These are phyloP conservation scores for Apiotrichum montevideense DNA, from an alignment of 1,284 basidiomycete species.

Conservation along the genomic window DNA sequence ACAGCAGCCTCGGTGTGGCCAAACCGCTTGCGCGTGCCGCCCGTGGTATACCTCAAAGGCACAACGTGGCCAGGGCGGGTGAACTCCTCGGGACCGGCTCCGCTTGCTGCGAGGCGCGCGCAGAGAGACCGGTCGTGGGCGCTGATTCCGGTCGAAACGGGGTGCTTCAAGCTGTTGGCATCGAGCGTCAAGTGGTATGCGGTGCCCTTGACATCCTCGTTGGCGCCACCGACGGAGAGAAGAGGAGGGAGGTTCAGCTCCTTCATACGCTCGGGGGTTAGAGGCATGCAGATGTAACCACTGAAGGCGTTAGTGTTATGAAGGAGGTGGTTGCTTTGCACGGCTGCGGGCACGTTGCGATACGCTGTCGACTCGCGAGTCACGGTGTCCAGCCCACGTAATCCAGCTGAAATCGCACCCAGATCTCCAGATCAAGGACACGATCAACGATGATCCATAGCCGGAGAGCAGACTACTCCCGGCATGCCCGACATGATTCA, in stretches of 20 bases:
- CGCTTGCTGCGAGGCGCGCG: conserved; percentile 67
- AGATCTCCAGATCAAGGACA: no score
- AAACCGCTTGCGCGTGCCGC: conserved; percentile 74
- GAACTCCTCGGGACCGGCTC: conserved; percentile 65
- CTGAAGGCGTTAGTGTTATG: conserved; percentile 48
- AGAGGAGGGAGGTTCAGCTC: conserved; percentile 89
- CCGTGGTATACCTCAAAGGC: conserved; percentile 76
- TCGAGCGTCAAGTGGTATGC: conserved; percentile 97
- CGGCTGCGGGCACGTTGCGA: no score
- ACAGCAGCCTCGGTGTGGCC: conserved; percentile 92
- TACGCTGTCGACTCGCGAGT: no score
- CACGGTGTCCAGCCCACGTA: no score
- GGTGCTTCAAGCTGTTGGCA: conserved; percentile 55
- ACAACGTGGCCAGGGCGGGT: conserved; percentile 92
- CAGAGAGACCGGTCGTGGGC: conserved; percentile 91
- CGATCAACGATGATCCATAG: no score
- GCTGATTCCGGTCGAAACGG: conserved; percentile 82
- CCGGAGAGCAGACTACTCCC: background rate
- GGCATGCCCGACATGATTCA: conserved; percentile 41
- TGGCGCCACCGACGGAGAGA: conserved; percentile 65
- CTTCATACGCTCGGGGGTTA: conserved; percentile 68
- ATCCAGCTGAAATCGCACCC: no score
- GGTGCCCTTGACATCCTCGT: conserved; percentile 79
- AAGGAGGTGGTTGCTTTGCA: no score
- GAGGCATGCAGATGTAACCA: conserved; percentile 88